These are phyloP conservation scores for Triticum urartu DNA, from an alignment of 176 grass and related monocot genomes.

Conservation along the genomic window DNA sequence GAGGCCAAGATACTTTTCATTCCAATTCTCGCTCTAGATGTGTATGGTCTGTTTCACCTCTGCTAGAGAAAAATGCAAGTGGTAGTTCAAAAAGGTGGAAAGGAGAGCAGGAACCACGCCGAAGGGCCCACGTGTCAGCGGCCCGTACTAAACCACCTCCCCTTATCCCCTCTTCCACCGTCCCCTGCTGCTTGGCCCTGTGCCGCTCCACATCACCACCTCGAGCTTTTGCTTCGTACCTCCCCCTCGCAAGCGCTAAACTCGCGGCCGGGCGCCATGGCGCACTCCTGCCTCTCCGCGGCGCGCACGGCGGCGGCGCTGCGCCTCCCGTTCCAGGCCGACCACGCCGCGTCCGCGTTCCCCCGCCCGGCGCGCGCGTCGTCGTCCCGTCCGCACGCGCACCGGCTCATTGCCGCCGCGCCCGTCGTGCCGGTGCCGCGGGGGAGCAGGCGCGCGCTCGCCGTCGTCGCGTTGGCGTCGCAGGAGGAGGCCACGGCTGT, in stretches of 20 bases:
- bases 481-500: constrained; percentile 58
- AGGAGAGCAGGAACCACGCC: neutral
- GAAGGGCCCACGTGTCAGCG: constrained; percentile 25
- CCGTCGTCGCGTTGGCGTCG: constrained; percentile 29
- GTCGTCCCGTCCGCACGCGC: neutral
- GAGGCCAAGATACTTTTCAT: too few species aligned
- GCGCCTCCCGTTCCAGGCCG: neutral
- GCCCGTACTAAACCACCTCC: neutral
- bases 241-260: neutral
- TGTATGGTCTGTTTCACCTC: too few species aligned
- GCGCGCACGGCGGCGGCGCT: constrained; percentile 30
- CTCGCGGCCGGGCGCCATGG: constrained; percentile 20
- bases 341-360: constrained; percentile 8
- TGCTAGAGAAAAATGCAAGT: neutral
- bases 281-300: constrained; percentile 61
- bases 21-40: too few species aligned
- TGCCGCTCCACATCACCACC: constrained; percentile 54
- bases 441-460: neutral
- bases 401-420: constrained; percentile 4
- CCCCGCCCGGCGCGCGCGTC: constrained; percentile 14
- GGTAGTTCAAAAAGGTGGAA: neutral
- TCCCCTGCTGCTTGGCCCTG: constrained; percentile 44
- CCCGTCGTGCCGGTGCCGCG: neutral
- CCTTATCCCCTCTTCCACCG: constrained; percentile 39
- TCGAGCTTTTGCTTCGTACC: too few species aligned